These are phyloP conservation scores for Abrus precatorius DNA, from an alignment of 306 rosid genomes.

Conservation along the genomic window DNA sequence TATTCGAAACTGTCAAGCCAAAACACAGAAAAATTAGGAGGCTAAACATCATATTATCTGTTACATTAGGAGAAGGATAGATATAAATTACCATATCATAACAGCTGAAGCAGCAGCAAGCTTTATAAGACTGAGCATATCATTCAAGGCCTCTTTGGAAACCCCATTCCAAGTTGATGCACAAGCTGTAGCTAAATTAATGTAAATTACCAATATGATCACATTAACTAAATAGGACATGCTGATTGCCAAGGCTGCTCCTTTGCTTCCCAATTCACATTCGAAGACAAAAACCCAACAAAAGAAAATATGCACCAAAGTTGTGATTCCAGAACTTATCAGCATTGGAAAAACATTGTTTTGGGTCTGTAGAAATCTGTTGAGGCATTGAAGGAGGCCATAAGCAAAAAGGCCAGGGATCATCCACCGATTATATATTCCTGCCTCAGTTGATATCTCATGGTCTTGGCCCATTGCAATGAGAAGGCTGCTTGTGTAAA, in stretches of 20 bases:
- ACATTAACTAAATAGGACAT: slow-evolving; percentile 65
- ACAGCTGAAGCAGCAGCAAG: slow-evolving; percentile 72
- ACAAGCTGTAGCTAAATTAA: slow-evolving; percentile 54
- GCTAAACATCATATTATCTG: not conserved
- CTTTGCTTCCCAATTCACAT: slow-evolving; percentile 56
- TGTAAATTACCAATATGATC: slow-evolving; percentile 53
- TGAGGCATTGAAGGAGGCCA: slow-evolving; percentile 63
- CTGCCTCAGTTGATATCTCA: slow-evolving; percentile 60
- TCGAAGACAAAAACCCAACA: slow-evolving; percentile 65
- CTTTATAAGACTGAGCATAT: slow-evolving; percentile 57
- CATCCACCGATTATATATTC: slow-evolving; percentile 58
- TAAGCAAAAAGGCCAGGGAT: slow-evolving; percentile 62
- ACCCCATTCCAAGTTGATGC: slow-evolving; percentile 66
- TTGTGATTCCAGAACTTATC: slow-evolving; percentile 60
- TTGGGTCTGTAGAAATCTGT: slow-evolving; percentile 68
- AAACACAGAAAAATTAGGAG: not conserved
- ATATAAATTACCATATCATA: slow-evolving; percentile 63
- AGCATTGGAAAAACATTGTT: slow-evolving; percentile 70
- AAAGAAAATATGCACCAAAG: slow-evolving; percentile 54
- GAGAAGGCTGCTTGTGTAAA: slow-evolving; percentile 57
- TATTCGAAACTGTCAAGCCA: slow-evolving; percentile 61
- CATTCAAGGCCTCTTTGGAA: slow-evolving; percentile 62
- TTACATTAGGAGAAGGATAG: not conserved
- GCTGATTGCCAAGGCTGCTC: slow-evolving; percentile 66
- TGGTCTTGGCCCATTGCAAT: slow-evolving; percentile 56